Base-by-base conservation (phyloP, 2,329 filamentous ascomycete genomes). In the Metarhizium robertsii region DNA sequence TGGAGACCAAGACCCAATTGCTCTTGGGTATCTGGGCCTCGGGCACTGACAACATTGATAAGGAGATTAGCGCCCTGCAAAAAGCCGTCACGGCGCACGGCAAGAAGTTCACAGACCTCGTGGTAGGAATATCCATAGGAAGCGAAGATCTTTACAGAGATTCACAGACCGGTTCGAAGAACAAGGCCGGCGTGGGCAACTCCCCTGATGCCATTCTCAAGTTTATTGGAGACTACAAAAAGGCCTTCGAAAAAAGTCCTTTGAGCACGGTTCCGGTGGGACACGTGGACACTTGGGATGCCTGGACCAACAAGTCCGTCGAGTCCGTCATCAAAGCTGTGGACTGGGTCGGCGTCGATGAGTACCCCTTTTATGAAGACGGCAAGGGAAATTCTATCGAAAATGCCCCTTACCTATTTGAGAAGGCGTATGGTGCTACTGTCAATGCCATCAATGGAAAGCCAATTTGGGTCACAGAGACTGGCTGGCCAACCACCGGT, bases 241-340 rank as follows among this genome's bases (percentile, higher is more conserved):
- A 74, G 57, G 76, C 80, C 55, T 81, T 90, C 62, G 65, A 76
- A 51, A 64, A 64, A 62, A 73, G 67, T 16, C 56, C 68, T 16
- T 70, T 79, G 18, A 60, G 74, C 67, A 74, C 73, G 52, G 71
- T 76, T 57, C 75, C 81, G 52, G 72, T 85, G 59, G 83, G 84
- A 30, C 85, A 87, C 68, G 84, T 87, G 61, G 85, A 88, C 69
- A 87, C 84, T 53, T 86, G 83, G 79, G 83, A 83, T 48, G 77
- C 75, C 50, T 85, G 81, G 80, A 74, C 78, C 50, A 80, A 87
- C 69, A 58, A 67, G 56, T 77, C 76, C 64, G 86, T 85, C 73
- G 76, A 76, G 62, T 69, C 72, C 54, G 83, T 87, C 57, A 76
- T 86, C 60, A 73, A 79, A 57, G 83, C 81, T 54, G 75, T 80